Base-by-base conservation (phyloP, 345 rosid species). In the Limnanthes douglasii region DNA sequence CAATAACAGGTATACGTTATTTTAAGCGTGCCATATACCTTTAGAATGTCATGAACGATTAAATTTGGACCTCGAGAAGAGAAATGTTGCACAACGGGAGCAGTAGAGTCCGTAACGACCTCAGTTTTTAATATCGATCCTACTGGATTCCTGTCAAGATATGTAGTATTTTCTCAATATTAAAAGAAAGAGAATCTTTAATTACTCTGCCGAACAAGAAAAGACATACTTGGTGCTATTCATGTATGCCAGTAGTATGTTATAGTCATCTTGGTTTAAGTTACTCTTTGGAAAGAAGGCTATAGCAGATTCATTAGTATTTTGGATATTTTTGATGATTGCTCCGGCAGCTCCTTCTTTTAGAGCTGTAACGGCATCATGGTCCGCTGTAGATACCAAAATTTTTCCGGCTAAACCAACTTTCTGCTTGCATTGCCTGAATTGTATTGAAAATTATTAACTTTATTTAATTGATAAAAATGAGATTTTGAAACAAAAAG, bases 11-110 rank as follows among this genome's bases (percentile, higher is more conserved):
- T 13, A 5, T 31, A 2, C 11, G 21, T 36, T 42, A 9, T 37
- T 37, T 16, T 33, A 21, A 18, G 4, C 10, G n/a, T 16, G 23
- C 24, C 2, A 38, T 35, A 28, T 37, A 57, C 48, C 60, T 54
- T 54, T 17, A 54, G 16, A 8, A 75, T 50, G 44, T 62, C 60
- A 9, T 37, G 31, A 8, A 23, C 6, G 9, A 54, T 23, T 0
- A 0, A 0, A 40, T 50, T 66, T 8, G 75, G 84, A 0, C 78
- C 70, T 0, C 62, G 48, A 0, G 72, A 59, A 32, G 78, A 70
- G 57, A 59, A 67, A 2, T 23, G 1, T 8, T 65, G 36, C 24
- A 53, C 55, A 9, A 19, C 11, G 7, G 75, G 75, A 14, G 72
- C 68, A 15, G 13, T 33, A n/a, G 32, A 27, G 35, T 64, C 56